Percentiles rank a stretch among this genome's conserved stretches.
Conservation (phyloP, 805 yeast species). For the Cyberlindnera lachancei region DNA sequence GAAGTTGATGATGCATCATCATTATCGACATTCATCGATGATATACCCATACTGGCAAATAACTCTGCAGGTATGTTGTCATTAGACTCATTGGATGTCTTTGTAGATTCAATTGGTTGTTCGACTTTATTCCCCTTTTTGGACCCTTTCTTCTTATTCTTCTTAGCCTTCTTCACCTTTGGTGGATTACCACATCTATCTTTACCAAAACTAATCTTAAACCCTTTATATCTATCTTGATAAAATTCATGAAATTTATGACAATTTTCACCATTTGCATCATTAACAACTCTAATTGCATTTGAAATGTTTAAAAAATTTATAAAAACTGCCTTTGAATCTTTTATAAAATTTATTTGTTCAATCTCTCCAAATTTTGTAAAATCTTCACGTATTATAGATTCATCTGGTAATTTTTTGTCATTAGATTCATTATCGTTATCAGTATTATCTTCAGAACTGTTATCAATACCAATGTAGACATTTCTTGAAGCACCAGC, state of each 20-base stretch:
- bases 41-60: constrained; percentile 20
- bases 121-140: neutral
- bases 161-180: constrained; percentile 36
- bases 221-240: constrained; percentile 39
- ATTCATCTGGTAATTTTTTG: constrained; percentile 40
- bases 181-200: constrained; percentile 78
- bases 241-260: constrained; percentile 32
- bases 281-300: constrained; percentile 58
- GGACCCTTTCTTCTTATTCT: neutral
- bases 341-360: constrained; percentile 65
- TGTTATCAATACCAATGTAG: constrained; percentile 56
- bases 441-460: constrained; percentile 23
- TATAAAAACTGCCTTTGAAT: constrained; percentile 67
- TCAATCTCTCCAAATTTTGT: constrained; percentile 62
- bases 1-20: constrained; percentile 2
- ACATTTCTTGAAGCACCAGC: constrained; percentile 74
- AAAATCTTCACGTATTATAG: constrained; percentile 51
- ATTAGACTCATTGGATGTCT: neutral
- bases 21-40: constrained; percentile 5
- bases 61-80: constrained; percentile 15
- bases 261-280: constrained; percentile 36
- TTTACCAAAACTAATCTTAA: constrained; percentile 63
- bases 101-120: no score
- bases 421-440: constrained; percentile 21
- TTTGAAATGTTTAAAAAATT: constrained; percentile 58